These are phyloP conservation scores for Candida parachauliodes DNA, from an alignment of 805 yeast species.

Conservation along the genomic window DNA sequence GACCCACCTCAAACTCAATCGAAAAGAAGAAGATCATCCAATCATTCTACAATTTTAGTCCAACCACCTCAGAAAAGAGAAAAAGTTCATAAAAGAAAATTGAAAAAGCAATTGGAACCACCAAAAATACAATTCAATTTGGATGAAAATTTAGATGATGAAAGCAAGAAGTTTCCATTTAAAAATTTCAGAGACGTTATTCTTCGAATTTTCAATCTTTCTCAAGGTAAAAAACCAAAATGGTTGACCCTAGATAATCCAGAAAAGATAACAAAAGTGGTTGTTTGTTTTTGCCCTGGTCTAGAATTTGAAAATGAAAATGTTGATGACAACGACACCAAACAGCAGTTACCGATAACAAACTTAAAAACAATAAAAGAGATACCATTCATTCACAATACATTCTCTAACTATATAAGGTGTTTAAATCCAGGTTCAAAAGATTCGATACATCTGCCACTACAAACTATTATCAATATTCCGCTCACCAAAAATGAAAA, in stretches of 20 bases:
- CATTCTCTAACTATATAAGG: conserved; percentile 46
- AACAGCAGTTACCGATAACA: conserved; percentile 8
- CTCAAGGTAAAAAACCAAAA: conserved; percentile 19
- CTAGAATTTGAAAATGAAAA: conserved; percentile 39
- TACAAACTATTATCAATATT: conserved; percentile 52
- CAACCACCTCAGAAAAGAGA: conserved; percentile 13
- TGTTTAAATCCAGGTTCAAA: conserved; percentile 65
- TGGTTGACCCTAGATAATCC: conserved; percentile 52
- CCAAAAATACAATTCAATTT: conserved; percentile 15
- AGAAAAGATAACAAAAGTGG: conserved; percentile 47
- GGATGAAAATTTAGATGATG: conserved; percentile 1
- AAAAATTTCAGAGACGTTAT: conserved; percentile 17
- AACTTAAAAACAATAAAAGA: conserved; percentile 12
- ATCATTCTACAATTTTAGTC: conserved; percentile 19
- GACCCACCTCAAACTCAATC: conserved; percentile 4
- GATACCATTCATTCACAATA: conserved; percentile 31
- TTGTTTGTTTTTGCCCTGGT: conserved; percentile 65
- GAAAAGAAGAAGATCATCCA: conserved; percentile 40
- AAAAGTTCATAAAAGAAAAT: conserved; percentile 26
- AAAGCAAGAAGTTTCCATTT: conserved; percentile 14
- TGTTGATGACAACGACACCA: conserved; percentile 6
- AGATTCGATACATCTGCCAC: conserved; percentile 50
- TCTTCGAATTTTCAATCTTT: conserved; percentile 12
- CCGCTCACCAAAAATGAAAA: conserved; percentile 58
- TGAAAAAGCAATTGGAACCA: conserved; percentile 28